A percentile compares a stretch with the other conserved stretches of the same genome.
Conservation (phyloP, 2,329 filamentous ascomycete genomes). For the Scleromitrula shiraiana region DNA sequence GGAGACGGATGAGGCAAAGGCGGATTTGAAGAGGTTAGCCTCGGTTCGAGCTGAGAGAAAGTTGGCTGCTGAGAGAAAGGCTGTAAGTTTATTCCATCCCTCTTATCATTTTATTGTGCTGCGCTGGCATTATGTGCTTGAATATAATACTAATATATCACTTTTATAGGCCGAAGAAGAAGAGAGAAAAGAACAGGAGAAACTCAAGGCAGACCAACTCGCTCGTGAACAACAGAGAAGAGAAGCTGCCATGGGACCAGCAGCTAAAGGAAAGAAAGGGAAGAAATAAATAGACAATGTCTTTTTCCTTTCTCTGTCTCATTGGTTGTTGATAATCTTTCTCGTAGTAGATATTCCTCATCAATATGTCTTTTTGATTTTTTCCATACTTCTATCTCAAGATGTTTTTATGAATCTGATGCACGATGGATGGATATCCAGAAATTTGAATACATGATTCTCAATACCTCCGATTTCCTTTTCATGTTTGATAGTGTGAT, state of each 20-base stretch:
- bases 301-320: not conserved
- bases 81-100: conserved; percentile 49
- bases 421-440: too few relatives aligned
- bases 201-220: conserved; percentile 39
- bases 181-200: conserved; percentile 32
- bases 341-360: too few relatives aligned
- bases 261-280: conserved; percentile 6
- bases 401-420: too few relatives aligned
- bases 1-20: conserved; percentile 92
- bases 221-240: conserved; percentile 36
- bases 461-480: too few relatives aligned
- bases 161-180: conserved; percentile 31
- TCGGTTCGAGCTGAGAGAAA: conserved; percentile 81
- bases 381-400: too few relatives aligned
- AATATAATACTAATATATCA: conserved; percentile 19
- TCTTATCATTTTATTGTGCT: not conserved
- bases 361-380: too few relatives aligned
- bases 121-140: too few relatives aligned
- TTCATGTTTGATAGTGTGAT: too few relatives aligned
- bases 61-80: conserved; percentile 72
- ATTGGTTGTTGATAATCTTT: too few relatives aligned
- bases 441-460: too few relatives aligned
- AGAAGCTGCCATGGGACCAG: conserved; percentile 25
- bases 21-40: conserved; percentile 75
- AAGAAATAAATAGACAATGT: conserved; percentile 4